phyloP scores from a whole-genome alignment of 2,329 filamentous ascomycete species.

The Fusarium torulosum region DNA sequence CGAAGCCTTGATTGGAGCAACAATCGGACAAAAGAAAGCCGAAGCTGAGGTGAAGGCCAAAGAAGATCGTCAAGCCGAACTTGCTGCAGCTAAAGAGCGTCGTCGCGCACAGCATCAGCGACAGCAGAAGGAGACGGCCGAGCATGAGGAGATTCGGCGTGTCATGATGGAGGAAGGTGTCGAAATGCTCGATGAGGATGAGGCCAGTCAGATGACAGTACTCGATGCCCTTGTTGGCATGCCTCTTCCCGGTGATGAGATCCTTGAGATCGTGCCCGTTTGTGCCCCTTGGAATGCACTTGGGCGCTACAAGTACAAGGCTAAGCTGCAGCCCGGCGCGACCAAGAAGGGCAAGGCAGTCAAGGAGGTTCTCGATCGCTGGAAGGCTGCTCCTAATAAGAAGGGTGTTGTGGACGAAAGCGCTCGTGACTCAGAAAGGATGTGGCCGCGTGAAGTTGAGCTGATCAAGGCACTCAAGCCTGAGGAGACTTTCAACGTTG shows the following conservation, averaged over 20 bases:
- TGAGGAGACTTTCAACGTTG: conserved; percentile 82
- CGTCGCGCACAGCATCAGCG: conserved; percentile 84
- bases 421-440: conserved; percentile 74
- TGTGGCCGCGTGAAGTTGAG: conserved; percentile 90
- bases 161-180: conserved; percentile 70
- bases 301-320: conserved; percentile 87
- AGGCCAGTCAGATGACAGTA: conserved; percentile 64
- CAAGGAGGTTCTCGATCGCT: conserved; percentile 87
- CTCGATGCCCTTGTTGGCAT: conserved; percentile 82
- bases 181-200: conserved; percentile 71
- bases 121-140: conserved; percentile 79
- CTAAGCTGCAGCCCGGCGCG: conserved; percentile 89
- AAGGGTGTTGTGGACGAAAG: conserved; percentile 72
- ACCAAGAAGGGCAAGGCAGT: conserved; percentile 96
- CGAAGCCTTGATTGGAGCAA: conserved; percentile 86
- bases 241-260: conserved; percentile 84
- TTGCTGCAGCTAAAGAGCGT: conserved; percentile 78
- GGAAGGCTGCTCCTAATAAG: conserved; percentile 74
- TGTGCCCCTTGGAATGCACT: conserved; percentile 75
- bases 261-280: conserved; percentile 74
- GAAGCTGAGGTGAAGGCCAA: conserved; percentile 77
- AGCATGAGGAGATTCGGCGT: conserved; percentile 78
- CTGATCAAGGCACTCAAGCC: conserved; percentile 84
- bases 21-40: conserved; percentile 73
- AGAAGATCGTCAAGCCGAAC: conserved; percentile 74